Base-by-base conservation (phyloP, 2,329 filamentous ascomycete genomes). In the Diaporthe vaccinii region DNA sequence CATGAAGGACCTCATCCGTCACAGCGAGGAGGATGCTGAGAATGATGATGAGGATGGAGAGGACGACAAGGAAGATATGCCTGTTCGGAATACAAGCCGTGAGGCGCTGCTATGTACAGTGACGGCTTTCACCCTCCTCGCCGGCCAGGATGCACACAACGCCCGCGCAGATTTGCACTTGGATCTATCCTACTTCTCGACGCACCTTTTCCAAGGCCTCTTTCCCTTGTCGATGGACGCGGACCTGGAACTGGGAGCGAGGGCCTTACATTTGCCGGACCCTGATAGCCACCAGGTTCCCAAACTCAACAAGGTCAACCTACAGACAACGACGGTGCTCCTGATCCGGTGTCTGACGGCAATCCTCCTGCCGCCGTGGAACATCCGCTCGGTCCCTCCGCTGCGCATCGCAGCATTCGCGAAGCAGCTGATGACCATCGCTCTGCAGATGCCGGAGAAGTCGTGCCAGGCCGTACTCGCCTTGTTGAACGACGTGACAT, bases 181-280 rank as follows among this genome's bases (percentile, higher is more conserved):
- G 67, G 97, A 99, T 83, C 91, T 99, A 51, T 95, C 93, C 80
- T 98, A 96, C 89, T 99, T 99, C 89, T 96, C 95, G 80, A 95
- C 94, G 20, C 94, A 98, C 84, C 94, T 99, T 75, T 99, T 98
- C 88, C 93, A 92, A 79, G 94, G 94, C 22, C 90, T 99, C 7
- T 91, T 96, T 79, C 89, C 93, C 2, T 90, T 98, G 36, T 93
- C 93, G 4, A 87, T 96, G 67, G 94, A 97, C 83, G 89, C 96
- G 0, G 95, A 98, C 82, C 92, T 99, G 78, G 97, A 99, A 83
- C 91, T 94, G 76, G 93, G 94, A 67, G 88, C 88, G 75, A 95
- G 93, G 80, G 93, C 94, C 17, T 87, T 95, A 17, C 91, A 93
- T 80, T 89, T 96, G 14, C 88, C 90, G 0, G 91, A 96, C 81